Base-by-base conservation (phyloP, 306 rosid genomes). In the Luffa acutangula region DNA sequence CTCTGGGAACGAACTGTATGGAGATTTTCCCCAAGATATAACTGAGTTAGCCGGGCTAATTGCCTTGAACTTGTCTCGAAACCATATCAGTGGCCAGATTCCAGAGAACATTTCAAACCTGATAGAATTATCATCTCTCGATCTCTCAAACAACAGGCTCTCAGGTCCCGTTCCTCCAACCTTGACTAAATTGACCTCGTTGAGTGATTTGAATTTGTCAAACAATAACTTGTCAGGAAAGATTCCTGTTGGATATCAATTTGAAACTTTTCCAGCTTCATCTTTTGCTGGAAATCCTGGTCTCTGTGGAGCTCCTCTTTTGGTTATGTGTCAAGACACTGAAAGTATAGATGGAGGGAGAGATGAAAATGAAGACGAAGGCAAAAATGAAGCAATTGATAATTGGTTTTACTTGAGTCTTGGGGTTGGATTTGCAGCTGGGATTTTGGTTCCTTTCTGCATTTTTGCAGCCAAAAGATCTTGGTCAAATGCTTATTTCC, bases 401-500 rank as follows among this genome's bases (percentile, higher is more conserved):
- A 71, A 78, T 3, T 83, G 86, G 87, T 87, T 89, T 83, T 86
- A 84, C 82, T 46, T 84, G 76, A 82, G 88, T 58, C 81, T 83
- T 83, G 93, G 89, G 56, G 71, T 87, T 84, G 93, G 89, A 42
- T 83, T 84, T 81, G 86, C 87, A 59, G 77, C 80, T 21, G 87
- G 86, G 7, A 13, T 81, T 48, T 52, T 85, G 3, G 83, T 84
- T 76, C 88, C 90, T 59, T 85, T 17, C 67, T 9, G 87, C 67
- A 59, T 87, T 79, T 74, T 89, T 20, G 49, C 76, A 45, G 42
- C 72, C 6, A 87, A 76, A 78, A 79, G 43, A 45, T 77, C 90
- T 3, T 84, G 89, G 89, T 41, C 87, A 41, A 80, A 58, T 60
- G 83, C 83, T 9, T 87, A 77, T 45, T 89, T 85, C 72, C 36